A percentile compares a stretch with the other conserved stretches of the same genome.
These are phyloP conservation scores for Liquidambar formosana DNA, from an alignment of 164 flowering plant species.

Conservation along the genomic window DNA sequence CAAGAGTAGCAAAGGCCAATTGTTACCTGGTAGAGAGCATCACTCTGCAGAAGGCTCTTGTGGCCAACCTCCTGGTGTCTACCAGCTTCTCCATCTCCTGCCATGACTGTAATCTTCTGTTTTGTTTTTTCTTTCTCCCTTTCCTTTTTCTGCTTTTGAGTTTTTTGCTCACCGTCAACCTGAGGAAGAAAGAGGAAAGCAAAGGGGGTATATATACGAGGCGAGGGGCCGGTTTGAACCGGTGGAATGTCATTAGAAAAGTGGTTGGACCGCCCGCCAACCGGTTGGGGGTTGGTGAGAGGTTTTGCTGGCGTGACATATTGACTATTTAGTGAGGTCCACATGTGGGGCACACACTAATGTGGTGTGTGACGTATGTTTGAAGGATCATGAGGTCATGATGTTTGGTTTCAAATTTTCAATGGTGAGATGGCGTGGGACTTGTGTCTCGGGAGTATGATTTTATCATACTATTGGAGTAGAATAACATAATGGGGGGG, in stretches of 20 bases:
- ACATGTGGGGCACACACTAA: neutral
- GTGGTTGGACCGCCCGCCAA: slow-evolving; percentile 19
- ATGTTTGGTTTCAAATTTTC: neutral
- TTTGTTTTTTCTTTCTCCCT: no score
- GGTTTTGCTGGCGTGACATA: neutral
- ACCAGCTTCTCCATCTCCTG: slow-evolving; percentile 24
- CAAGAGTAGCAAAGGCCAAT: no score
- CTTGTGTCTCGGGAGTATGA: no score
- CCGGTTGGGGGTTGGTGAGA: slow-evolving; percentile 44
- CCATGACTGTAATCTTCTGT: slow-evolving; percentile 16
- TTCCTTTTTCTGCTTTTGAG: neutral
- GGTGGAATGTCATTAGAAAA: neutral
- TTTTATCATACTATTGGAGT: no score
- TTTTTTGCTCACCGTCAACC: neutral
- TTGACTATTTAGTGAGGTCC: no score
- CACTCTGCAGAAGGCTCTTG: slow-evolving; percentile 89
- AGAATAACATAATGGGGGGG: no score
- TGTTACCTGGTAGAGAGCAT: slow-evolving; percentile 79
- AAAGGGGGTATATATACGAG: slow-evolving; percentile 9
- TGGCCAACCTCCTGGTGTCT: slow-evolving; percentile 89
- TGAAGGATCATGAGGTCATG: neutral
- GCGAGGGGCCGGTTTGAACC: slow-evolving; percentile 23
- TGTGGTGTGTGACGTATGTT: neutral
- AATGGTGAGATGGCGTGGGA: neutral
- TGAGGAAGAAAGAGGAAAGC: slow-evolving; percentile 5